Base-by-base conservation (phyloP, 1,284 basidiomycete genomes). In the Trametes polyzona region DNA sequence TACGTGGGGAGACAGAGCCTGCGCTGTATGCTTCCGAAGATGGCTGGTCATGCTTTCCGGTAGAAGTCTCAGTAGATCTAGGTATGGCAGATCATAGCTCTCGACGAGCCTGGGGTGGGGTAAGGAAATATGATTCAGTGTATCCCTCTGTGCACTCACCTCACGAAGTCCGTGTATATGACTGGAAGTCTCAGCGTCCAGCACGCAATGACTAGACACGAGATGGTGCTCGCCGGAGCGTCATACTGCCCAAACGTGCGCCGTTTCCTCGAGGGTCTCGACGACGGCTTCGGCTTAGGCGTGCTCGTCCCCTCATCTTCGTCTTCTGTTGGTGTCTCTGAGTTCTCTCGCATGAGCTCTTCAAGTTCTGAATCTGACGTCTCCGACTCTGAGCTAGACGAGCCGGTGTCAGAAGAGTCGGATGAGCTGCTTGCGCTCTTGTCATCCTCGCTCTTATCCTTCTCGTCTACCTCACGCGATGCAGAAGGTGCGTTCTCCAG, bases 151-250 rank as follows among this genome's bases (percentile, higher is more conserved):
- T 9, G 7, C 5, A 14, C 59, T 69, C 66, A 91, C 93, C 76
- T 76, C 36, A 87, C 79, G 44, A 96, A 81, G 67, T 95, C 92
- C 61, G 79, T 80, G 67, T 88, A 88, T 61, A 90, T 77, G 5
- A 91, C 76, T 0, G 93, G 93, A 29, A 94, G 71, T 17, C 93
- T 80, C 67, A 95, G 68, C 24, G 83, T 83, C 92, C 92, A 94
- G 61, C 89, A 89, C 2, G 83, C 87, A 5, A 93, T 69, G 17
- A 90, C 74, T 3, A 95, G 75, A 41, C 92, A 76, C 12, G 83
- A 83, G 39, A 93, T 74, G 29, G 83, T 89, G 60, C 80, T 83
- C 36, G 78, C 75, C 14, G 84, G 83, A 12, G 76, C 74, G 64
- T 89, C 86, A 60, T 81, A 79, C 41, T 61, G 65, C 19, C 69